Evolutionary conservation across 31 red algal species (phyloP), one percentile per base, ranked within the genome.

Genomic region (Porphyra umbilicalis): DNA sequence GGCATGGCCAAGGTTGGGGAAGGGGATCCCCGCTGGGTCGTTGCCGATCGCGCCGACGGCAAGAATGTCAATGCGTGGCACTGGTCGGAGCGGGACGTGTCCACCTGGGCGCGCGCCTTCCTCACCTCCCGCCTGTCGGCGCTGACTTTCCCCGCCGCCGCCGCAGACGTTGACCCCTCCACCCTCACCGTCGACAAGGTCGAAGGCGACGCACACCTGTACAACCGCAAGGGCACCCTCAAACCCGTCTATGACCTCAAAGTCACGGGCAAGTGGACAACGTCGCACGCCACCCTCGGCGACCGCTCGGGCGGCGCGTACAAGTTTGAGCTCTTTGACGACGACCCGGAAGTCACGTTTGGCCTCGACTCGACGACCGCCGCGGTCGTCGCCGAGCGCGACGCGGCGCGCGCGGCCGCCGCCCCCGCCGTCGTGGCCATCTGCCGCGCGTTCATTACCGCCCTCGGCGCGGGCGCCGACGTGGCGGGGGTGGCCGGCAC

Each of bases 61-160:
- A 84, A 82, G 34, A 97, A 97, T 38, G 91, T 97, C 6, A 97
- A 97, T 68, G 81, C 79, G 32, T 97, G 95, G 95, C 95, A 97
- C 82, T 97, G 95, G 95, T 35, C 76, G 25, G 95, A 94, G 80
- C 87, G 88, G 81, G 89, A 97, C 68, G 92, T 97, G 46, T 86
- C 79, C 10, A 32, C 38, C 15, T 97, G 95, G 95, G 90, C 95
- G 31, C 38, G 79, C 34, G 75, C 78, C 30, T 79, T 88, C 35
- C 78, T 97, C 36, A 90, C 85, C 75, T 75, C 89, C 36, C 84
- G 93, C 16, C 30, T 97, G 35, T 42, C 38, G 71, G 33, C 37
- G 20, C 32, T 38, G 15, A 36, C n/a, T 10, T 88, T 85, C 67
- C 74, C 38, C 10, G 76, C 57, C 35, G 71, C 9, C 8, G 81